These are phyloP conservation scores for Entomophthora muscae DNA, from an alignment of 371 early-diverging fungal genomes.

Conservation along the genomic window DNA sequence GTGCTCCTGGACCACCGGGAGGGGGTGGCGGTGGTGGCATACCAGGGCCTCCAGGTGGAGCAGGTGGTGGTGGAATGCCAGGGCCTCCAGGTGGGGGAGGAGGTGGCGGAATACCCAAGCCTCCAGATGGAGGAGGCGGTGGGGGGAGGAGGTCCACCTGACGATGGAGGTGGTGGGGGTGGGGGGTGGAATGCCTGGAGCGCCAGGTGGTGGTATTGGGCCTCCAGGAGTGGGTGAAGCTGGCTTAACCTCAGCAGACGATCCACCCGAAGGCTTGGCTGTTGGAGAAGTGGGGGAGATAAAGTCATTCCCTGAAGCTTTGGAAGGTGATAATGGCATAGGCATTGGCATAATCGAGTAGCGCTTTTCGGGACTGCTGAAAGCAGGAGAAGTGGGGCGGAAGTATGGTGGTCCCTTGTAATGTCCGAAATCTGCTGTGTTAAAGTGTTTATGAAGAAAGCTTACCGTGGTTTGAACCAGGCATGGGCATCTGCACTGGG, in stretches of 20 bases:
- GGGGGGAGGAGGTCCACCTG: slow-evolving; percentile 22
- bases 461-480: not conserved
- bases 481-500: slow-evolving; percentile 7
- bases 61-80: slow-evolving; percentile 21
- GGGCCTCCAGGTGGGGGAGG: slow-evolving; percentile 15
- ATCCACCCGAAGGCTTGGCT: too few species aligned
- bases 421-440: not conserved
- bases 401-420: not conserved
- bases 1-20: slow-evolving; percentile 12
- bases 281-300: too few species aligned
- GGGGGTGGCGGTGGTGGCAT: slow-evolving; percentile 14
- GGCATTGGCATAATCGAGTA: slow-evolving; percentile 7
- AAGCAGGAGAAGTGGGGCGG: not conserved
- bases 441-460: not conserved
- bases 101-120: slow-evolving; percentile 9
- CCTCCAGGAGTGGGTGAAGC: slow-evolving; percentile 14
- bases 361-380: not conserved
- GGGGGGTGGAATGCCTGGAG: slow-evolving; percentile 10
- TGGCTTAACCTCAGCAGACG: slow-evolving; percentile 5
- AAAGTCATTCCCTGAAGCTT: too few species aligned
- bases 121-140: slow-evolving; percentile 18
- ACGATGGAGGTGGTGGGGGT: slow-evolving; percentile 13
- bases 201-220: slow-evolving; percentile 19
- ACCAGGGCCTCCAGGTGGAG: slow-evolving; percentile 13
- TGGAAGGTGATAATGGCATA: too few species aligned